These are phyloP conservation scores for Cutaneotrichosporon cyanovorans DNA, from an alignment of 1,284 basidiomycete species.

Conservation along the genomic window DNA sequence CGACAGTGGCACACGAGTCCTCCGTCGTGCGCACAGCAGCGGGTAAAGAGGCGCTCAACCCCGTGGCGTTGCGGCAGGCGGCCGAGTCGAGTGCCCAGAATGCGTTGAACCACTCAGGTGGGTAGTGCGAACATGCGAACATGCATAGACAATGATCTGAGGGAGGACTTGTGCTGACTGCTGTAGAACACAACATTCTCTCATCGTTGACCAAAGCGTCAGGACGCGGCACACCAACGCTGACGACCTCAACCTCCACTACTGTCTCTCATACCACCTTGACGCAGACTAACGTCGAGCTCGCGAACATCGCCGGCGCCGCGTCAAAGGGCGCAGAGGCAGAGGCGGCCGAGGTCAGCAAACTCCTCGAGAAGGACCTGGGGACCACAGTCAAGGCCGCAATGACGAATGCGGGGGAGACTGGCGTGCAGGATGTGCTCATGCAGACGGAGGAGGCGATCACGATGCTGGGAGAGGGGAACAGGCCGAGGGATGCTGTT, in stretches of 20 bases:
- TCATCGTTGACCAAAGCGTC: neutral
- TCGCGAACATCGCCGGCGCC: constrained; percentile 14
- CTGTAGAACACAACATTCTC: constrained; percentile 4
- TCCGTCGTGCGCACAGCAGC: constrained; percentile 18
- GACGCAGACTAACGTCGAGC: constrained; percentile 5
- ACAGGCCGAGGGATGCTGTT: no score
- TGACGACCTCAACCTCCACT: constrained; percentile 7
- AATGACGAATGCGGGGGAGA: constrained; percentile 35
- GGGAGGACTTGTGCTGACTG: neutral
- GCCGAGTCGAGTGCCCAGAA: constrained; percentile 29
- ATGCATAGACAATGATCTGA: no score
- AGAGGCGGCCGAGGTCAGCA: constrained; percentile 18
- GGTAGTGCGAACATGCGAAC: no score
- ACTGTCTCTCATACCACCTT: constrained; percentile 2
- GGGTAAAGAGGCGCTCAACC: constrained; percentile 25
- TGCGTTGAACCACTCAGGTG: constrained; percentile 11
- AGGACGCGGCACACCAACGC: neutral
- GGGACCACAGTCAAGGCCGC: constrained; percentile 31
- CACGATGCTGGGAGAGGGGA: no score
- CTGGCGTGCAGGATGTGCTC: constrained; percentile 32
- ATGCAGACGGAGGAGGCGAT: constrained; percentile 23
- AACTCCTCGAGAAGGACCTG: constrained; percentile 28
- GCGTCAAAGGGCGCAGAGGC: no score
- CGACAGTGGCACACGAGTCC: constrained; percentile 23
- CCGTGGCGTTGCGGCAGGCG: constrained; percentile 30